These are phyloP conservation scores for Nothophytophthora sp. DNA, from an alignment of 352 stramenopile genomes.

Conservation along the genomic window DNA sequence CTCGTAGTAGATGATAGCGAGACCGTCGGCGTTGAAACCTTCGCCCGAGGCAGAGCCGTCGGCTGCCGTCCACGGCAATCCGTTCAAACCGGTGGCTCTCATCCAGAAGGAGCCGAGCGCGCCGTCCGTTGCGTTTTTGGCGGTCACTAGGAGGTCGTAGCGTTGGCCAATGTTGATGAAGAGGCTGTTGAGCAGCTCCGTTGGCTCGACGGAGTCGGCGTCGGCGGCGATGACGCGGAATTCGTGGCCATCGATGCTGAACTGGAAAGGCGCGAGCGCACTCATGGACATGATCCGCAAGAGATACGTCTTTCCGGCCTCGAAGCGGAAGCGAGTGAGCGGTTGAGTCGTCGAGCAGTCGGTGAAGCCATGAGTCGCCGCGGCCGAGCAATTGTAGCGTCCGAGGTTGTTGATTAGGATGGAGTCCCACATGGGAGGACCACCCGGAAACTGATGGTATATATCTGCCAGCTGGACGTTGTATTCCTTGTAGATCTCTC, in stretches of 20 bases:
- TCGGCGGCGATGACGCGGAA: constrained; percentile 28
- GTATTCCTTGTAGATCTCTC: constrained; percentile 20
- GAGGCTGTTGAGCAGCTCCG: constrained; percentile 15
- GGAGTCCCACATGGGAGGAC: constrained; percentile 20
- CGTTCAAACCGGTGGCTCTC: constrained; percentile 14
- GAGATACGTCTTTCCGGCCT: constrained; percentile 20
- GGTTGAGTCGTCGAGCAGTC: constrained; percentile 14
- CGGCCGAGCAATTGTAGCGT: constrained; percentile 24
- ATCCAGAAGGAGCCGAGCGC: constrained; percentile 26
- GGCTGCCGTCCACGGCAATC: constrained; percentile 18
- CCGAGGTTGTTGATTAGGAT: constrained; percentile 32
- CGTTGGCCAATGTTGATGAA: constrained; percentile 25
- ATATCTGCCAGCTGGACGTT: constrained; percentile 28
- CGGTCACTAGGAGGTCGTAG: constrained; percentile 22
- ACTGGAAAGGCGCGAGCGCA: constrained; percentile 24
- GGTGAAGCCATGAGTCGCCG: neutral
- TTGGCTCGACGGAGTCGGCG: constrained; percentile 14
- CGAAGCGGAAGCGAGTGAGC: constrained; percentile 15
- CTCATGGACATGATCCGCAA: constrained; percentile 25
- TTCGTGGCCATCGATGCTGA: constrained; percentile 33
- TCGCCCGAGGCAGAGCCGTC: neutral
- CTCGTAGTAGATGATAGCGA: constrained; percentile 22
- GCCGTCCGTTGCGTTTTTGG: constrained; percentile 13
- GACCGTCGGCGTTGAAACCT: constrained; percentile 25
- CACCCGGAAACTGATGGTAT: constrained; percentile 15